Percentiles rank a stretch among this genome's conserved stretches.
phyloP scores from a whole-genome alignment of 768 basidiomycete genomes.

The Panaeolus papilionaceus region DNA sequence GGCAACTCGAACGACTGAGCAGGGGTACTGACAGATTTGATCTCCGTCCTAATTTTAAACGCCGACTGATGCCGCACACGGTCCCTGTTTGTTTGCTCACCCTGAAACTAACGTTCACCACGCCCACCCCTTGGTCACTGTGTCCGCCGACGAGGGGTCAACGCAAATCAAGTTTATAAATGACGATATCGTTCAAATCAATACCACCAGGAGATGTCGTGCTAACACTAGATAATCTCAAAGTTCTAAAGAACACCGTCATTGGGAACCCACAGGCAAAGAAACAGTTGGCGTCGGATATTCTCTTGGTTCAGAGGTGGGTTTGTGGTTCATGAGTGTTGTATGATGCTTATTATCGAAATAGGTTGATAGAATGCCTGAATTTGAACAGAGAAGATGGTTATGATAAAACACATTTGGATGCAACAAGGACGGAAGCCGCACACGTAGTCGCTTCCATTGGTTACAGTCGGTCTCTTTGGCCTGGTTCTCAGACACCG shows the following conservation, averaged over 20 bases:
- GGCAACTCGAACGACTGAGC: too few species aligned
- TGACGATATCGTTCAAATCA: background rate
- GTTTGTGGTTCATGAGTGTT: conserved; percentile 28
- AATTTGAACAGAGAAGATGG: conserved; percentile 31
- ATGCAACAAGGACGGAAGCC: conserved; percentile 71
- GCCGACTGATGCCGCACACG: background rate
- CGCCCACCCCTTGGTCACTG: background rate
- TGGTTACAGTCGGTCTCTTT: conserved; percentile 56
- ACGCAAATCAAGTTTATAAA: background rate
- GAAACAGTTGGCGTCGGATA: conserved; percentile 59
- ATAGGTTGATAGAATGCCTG: conserved; percentile 68
- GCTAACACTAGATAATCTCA: conserved; percentile 49
- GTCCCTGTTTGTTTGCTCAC: background rate
- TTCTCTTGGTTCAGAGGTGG: conserved; percentile 60
- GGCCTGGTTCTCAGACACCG: background rate
- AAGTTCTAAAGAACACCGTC: conserved; percentile 74
- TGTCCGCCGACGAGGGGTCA: background rate
- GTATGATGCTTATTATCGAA: conserved; percentile 18
- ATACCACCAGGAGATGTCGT: conserved; percentile 12
- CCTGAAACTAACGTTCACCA: background rate
- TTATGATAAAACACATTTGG: conserved; percentile 41
- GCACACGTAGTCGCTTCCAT: conserved; percentile 79
- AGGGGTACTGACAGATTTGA: background rate
- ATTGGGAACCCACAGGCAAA: conserved; percentile 85
- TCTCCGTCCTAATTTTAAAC: background rate